Base-by-base conservation (phyloP, 495 filamentous ascomycete genomes). In the Penicillium cosmopolitanum region DNA sequence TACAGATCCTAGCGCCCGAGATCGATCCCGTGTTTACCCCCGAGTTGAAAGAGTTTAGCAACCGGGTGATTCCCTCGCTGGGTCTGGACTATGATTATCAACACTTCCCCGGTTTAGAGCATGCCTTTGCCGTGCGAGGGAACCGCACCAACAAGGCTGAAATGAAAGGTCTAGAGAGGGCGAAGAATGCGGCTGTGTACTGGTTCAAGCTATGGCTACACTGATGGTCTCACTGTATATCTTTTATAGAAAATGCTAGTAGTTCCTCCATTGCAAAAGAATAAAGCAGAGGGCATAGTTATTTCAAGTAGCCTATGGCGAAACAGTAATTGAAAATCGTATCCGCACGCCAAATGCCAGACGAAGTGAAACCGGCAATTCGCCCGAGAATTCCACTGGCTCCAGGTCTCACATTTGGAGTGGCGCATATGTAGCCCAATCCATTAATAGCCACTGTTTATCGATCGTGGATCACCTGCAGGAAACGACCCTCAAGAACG, bases 1-100 rank as follows among this genome's bases (percentile, higher is more conserved):
- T 81, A 36, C 85, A 88, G 71, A 69, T 87, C 18, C 61, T 86
- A 10, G 84, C 85, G 18, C 83, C 85, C 0, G 85, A 88, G 67
- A 57, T 70, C 47, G 85, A 89, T 62, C 53, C 34, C 0, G 38
- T 56, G 51, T 85, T 74, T 58, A 72, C 79, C 15, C 56, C 69
- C 0, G 85, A 88, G 71, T 53, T 87, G 56, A 88, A 86, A 73
- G 50, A 51, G 28, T 64, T 77, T 57, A 62, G 72, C 15, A 79
- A 82, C 55, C 58, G 64, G 51, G 72, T 73, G 8, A 66, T 87
- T 46, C 75, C 70, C 36, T 71, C 59, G 36, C 44, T 73, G 28
- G 73, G 74, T 1, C 56, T 86, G 18, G 68, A 74, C 23, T 86
- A 81, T 66, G 82, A 85, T 47, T 88, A 85, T 66, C 76, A 79